Conservation (phyloP, 1,284 basidiomycete genomes). For the Gymnopus androsaceus region DNA sequence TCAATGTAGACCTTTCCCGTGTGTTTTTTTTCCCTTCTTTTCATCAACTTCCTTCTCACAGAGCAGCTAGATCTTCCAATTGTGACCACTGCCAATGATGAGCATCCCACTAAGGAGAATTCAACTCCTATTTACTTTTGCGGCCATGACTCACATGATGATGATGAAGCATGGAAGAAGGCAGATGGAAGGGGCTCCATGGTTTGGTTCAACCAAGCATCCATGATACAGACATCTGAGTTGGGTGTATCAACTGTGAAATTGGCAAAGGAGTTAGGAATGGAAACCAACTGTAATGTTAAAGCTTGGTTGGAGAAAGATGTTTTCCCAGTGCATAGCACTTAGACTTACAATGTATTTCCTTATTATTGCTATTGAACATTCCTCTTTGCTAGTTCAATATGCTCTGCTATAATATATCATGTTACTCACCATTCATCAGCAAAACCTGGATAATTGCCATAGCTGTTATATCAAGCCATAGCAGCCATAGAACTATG, state of each 20-base stretch:
- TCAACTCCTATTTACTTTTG: not conserved
- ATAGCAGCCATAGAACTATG: too few relatives aligned
- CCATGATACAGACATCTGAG: constrained; percentile 18
- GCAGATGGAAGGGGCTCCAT: constrained; percentile 15
- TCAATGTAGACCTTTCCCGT: too few relatives aligned
- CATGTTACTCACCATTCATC: too few relatives aligned
- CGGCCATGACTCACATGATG: not conserved
- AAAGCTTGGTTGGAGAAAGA: not conserved
- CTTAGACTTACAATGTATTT: too few relatives aligned
- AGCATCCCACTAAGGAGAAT: not conserved
- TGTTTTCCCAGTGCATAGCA: not conserved
- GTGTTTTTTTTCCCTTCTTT: too few relatives aligned
- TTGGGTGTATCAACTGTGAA: constrained; percentile 9
- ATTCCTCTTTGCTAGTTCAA: too few relatives aligned
- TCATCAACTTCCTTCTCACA: too few relatives aligned
- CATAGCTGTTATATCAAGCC: too few relatives aligned
- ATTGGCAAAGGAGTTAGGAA: not conserved
- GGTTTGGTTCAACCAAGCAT: constrained; percentile 19
- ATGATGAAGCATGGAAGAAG: constrained; percentile 2
- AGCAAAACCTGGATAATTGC: too few relatives aligned
- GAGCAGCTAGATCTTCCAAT: not conserved
- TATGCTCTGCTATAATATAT: too few relatives aligned
- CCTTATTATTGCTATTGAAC: too few relatives aligned
- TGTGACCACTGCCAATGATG: not conserved
- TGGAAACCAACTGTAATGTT: not conserved